These are phyloP conservation scores for Vaccinium macrocarpon DNA, from an alignment of 148 eudicot species.

Conservation along the genomic window DNA sequence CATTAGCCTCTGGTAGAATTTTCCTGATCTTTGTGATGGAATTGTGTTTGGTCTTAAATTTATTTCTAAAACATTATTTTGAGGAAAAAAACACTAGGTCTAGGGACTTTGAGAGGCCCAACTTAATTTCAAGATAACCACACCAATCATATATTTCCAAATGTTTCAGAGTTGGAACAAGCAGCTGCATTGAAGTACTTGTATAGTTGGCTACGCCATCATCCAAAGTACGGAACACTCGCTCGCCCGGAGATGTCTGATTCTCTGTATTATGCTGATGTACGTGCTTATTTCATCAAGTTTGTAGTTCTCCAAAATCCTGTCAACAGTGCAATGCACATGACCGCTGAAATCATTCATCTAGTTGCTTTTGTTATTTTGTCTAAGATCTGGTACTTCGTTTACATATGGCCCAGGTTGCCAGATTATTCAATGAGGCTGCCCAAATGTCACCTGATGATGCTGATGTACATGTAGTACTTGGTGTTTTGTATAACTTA, in stretches of 20 bases:
- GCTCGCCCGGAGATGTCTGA: slow-evolving; percentile 58
- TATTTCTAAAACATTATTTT: background rate
- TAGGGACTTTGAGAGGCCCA: background rate
- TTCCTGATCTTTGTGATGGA: background rate
- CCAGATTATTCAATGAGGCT: slow-evolving; percentile 77
- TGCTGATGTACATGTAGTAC: slow-evolving; percentile 92
- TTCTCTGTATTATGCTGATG: slow-evolving; percentile 81
- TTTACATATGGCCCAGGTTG: slow-evolving; percentile 49
- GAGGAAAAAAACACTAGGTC: background rate
- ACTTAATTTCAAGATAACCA: background rate
- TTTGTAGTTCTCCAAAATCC: background rate
- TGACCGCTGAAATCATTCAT: background rate
- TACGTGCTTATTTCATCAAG: slow-evolving; percentile 31
- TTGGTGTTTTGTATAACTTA: slow-evolving; percentile 88
- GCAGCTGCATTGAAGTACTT: slow-evolving; percentile 83
- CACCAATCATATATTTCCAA: background rate
- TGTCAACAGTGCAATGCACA: background rate
- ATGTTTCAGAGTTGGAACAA: slow-evolving; percentile 82
- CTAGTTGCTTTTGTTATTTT: slow-evolving; percentile 4
- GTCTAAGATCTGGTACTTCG: slow-evolving; percentile 16
- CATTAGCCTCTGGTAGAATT: background rate
- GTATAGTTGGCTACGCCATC: slow-evolving; percentile 83
- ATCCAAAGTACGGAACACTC: slow-evolving; percentile 74
- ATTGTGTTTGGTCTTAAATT: background rate
- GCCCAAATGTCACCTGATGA: slow-evolving; percentile 91